Base-by-base conservation (phyloP, 2,329 filamentous ascomycete genomes). In the Tolypocladium endophyticum region DNA sequence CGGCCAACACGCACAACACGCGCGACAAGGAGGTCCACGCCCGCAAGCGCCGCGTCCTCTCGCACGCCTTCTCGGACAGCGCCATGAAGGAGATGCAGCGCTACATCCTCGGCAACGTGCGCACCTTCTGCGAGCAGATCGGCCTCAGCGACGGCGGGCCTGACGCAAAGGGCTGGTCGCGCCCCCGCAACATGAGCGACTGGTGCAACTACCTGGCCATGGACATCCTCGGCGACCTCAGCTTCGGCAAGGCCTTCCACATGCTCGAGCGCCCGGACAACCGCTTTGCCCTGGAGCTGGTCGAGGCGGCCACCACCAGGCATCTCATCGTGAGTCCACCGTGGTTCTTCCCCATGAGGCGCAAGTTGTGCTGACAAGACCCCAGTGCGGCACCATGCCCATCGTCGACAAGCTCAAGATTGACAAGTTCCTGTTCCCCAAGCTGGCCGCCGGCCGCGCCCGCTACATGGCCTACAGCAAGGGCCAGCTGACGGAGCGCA, bases 381-480 rank as follows among this genome's bases (percentile, higher is more conserved):
- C 61, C 12, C 58, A 88, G 84, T 89, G 86, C 69, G 87, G 87
- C 50, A 86, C 87, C 11, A 88, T 89, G 82, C 87, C 87, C 62
- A 77, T 87, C 16, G 77, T 90, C 56, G 81, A 87, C 69, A 82
- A 80, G 63, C 81, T 88, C 67, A 81, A 82, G 62, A 76, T 90
- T 38, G 87, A 89, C 71, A 85, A 84, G 69, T 70, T 88, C 61
- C 77, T 90, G 58, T 89, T 90, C 72, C 84, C 78, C 60, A 81
- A 80, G 60, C 83, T 90, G 62, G 85, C 87, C 14, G 81, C 80
- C 30, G 85, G 86, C 52, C 82, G 87, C 3, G 86, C 83, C 69
- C 80, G 82, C 61, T 90, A 90, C 69, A 88, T 90, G 81, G 79
- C 81, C 57, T 89, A 89, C 73, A 87, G 85, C 71, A 85, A 86